These are phyloP conservation scores for Themeda triandra DNA, from an alignment of 176 grass and related monocot genomes.

Conservation along the genomic window DNA sequence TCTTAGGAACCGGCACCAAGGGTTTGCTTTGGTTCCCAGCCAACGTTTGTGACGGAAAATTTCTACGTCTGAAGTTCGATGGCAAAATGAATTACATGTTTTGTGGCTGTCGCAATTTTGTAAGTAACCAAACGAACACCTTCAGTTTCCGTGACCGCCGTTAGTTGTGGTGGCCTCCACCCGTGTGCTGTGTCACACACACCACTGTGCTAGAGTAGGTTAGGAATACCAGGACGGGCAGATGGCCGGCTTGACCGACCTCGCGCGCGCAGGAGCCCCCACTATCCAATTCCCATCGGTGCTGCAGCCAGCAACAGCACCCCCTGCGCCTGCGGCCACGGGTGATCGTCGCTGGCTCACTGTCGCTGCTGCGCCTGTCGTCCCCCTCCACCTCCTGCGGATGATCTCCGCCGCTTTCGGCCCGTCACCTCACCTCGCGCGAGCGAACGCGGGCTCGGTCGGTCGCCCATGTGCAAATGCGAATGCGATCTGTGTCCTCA, in stretches of 20 bases:
- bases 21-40: no score
- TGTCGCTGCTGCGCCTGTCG: not conserved
- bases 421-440: not conserved
- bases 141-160: no score
- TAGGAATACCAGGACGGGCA: not conserved
- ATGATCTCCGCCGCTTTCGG: not conserved
- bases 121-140: no score
- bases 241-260: not conserved
- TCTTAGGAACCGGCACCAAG: no score
- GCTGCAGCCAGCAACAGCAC: not conserved
- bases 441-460: not conserved
- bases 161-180: no score
- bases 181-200: no score
- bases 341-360: not conserved
- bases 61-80: no score
- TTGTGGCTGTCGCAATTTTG: no score
- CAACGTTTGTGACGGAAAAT: no score
- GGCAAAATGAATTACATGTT: no score
- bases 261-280: not conserved
- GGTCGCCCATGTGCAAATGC: constrained; percentile 1
- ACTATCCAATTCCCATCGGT: not conserved
- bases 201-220: not conserved
- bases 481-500: not conserved
- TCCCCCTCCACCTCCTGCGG: not conserved
- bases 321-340: not conserved